Base-by-base conservation (phyloP, 179 eudicot genomes). In the Patellifolia procumbens region DNA sequence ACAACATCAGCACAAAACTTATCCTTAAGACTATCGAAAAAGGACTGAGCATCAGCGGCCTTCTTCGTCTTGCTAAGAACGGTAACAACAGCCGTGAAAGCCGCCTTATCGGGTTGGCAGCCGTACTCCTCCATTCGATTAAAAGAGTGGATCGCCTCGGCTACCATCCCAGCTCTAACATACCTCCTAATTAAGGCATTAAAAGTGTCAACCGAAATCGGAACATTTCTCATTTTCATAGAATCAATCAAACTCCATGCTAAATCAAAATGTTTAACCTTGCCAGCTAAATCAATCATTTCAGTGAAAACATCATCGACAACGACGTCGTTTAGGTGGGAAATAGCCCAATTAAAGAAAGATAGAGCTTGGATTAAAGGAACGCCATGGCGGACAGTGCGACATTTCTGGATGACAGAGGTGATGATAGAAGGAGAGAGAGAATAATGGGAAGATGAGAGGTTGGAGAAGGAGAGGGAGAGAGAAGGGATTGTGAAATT, bases 51-150 rank as follows among this genome's bases (percentile, higher is more conserved):
- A 68, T 92, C 92, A 1, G n/a, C 63, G 0, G 92, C 97, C 70
- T 85, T 84, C 64, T 93, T 80, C 75, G 89, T 94, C 85, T 87
- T 89, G 43, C 87, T 90, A 34, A 92, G 85, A 63, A 91, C 81
- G 3, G 84, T 73, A 68, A 94, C 75, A 31, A 89, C 86, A 35
- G 75, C 76, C 0, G 92, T 84, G 68, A 91, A 91, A 0, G 88
- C 90, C 43, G 81, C 76, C 60, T 45, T 49, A 77, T 90, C 88
- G 10, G 97, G 90, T 60, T 65, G 72, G 66, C 99, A 92, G 5
- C 82, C 87, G 68, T 83, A 95, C 20, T 93, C 97, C 67, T 91
- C 97, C 91, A 93, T 95, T 74, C 99, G 81, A 76, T 90, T 90
- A 76, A 95, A 91, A 0, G 89, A 61, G 49, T 84, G 91, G 0